phyloP scores from a whole-genome alignment of 176 grass and related monocot genomes.

The Lolium perenne region DNA sequence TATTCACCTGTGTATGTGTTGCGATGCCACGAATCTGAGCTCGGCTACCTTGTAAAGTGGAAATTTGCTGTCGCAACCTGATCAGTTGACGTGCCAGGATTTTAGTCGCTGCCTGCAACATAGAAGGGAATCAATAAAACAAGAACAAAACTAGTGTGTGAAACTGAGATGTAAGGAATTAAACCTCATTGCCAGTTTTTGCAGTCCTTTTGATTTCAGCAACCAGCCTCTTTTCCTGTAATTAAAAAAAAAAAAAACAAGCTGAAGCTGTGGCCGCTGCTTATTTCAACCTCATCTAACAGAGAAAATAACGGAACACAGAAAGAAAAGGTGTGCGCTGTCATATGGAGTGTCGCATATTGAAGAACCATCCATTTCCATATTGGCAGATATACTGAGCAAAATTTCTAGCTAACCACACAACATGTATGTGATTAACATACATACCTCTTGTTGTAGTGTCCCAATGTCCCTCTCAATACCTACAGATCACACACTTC shows the following conservation, averaged over 20 bases:
- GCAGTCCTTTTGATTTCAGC: constrained; percentile 97
- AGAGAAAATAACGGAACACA: constrained; percentile 21
- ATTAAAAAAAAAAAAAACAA: constrained; percentile 24
- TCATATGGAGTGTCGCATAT: constrained; percentile 4
- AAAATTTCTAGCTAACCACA: neutral
- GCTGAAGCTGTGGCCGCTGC: neutral
- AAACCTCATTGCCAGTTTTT: constrained; percentile 96
- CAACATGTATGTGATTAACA: neutral
- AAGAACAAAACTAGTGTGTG: neutral
- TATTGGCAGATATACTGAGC: neutral
- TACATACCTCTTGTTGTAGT: constrained; percentile 81
- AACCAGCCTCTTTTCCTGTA: constrained; percentile 93
- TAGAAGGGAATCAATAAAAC: constrained; percentile 27
- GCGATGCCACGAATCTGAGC: constrained; percentile 89
- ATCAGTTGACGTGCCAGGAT: constrained; percentile 85
- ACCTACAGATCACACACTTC: constrained; percentile 51
- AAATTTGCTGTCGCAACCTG: constrained; percentile 94
- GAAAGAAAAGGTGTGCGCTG: constrained; percentile 15
- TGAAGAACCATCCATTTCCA: constrained; percentile 14
- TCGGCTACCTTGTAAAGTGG: constrained; percentile 87
- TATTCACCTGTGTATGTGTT: constrained; percentile 85
- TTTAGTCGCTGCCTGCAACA: constrained; percentile 82
- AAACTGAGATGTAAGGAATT: constrained; percentile 44
- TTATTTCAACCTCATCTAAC: constrained; percentile 25
- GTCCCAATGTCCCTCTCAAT: constrained; percentile 83